Base-by-base conservation (phyloP, 441 rosid genomes). In the Syzygium syzygioides region DNA sequence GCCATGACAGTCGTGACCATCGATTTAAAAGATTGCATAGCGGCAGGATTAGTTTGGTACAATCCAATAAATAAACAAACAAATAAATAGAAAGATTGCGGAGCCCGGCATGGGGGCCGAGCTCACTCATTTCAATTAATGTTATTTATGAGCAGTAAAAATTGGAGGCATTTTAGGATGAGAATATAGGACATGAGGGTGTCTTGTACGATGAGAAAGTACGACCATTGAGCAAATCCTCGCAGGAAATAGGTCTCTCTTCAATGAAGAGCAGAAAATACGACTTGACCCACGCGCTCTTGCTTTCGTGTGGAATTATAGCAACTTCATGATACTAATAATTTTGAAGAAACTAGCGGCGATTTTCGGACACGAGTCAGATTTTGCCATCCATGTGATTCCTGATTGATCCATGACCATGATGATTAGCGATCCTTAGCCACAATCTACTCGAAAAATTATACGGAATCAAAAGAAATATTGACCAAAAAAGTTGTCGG, bases 1-100 rank as follows among this genome's bases (percentile, higher is more conserved):
- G 7, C 12, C 1, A 3, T 0, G 0, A 14, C n/a, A 57, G 3
- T 26, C 12, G 5, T 26, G 14, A 2, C 66, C 32, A 60, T 28
- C 18, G 5, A 60, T 60, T 26, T 14, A 59, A 2, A 28, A 60
- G 48, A 60, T 60, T 60, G 66, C 9, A 14, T 52, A 52, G 54
- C n/a, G 4, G 32, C 14, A 7, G 3, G 32, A 60, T 14, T 11
- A 59, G 64, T n/a, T 59, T 59, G n/a, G 66, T 60, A 60, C 30
- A 60, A 60, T 28, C 1, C 13, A 60, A 60, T 45, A 28, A 60
- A 28, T 60, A 28, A 60, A 60, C 28, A 13, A 5, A 26, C 26
- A 59, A 1, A 60, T 14, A 5, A 59, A 28, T 59, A 59, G 13
- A 59, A 12, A 60, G 30, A 60, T 13, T 60, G 28, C 14, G 14